Base-by-base conservation (phyloP, 2,329 filamentous ascomycete species). In the Fusarium succisae region DNA sequence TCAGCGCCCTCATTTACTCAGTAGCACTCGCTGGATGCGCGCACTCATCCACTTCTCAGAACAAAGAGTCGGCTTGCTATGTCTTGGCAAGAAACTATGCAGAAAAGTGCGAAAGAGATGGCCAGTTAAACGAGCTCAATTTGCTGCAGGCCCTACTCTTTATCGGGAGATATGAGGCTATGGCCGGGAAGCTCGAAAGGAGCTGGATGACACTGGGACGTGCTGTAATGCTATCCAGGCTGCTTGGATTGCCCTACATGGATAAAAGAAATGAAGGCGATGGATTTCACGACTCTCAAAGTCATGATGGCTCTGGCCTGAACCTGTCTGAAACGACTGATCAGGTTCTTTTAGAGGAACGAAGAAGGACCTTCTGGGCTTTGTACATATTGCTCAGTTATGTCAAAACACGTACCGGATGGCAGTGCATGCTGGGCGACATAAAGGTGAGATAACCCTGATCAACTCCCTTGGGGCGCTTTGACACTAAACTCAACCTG, bases 181-280 rank as follows among this genome's bases (percentile, higher is more conserved):
- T 61, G 47, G 10, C 22, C 6, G 58, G 58, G 14, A 61, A 37
- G 28, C 17, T 43, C 3, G 58, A 61, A 8, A 32, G 20, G 10
- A 55, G 47, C 10, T 61, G 58, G 58, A 61, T 61, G 58, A 61
- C 58, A 4, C n/a, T 61, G 13, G 47, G 47, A 11, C 58, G 58
- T 22, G 58, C 58, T 22, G 47, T 32, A 0, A 61, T 61, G 58
- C 5, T 43, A 9, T 54, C 47, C 8, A 61, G 8, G 37, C 45
- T 61, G 4, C 28, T 61, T 24, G 26, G 28, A 18, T 14, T 61
- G 18, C 47, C 26, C 1, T 30, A n/a, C 17, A 60, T 60, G 57
- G 57, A 60, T 9, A 38, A 22, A 6, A 0, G 10, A 20, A 12
- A 18, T 15, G 26, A 32, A 18, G 2, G 9, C 8, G 35, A 35